Conservation (phyloP, 2,329 filamentous ascomycete species). For the Penicillium verrucosum region DNA sequence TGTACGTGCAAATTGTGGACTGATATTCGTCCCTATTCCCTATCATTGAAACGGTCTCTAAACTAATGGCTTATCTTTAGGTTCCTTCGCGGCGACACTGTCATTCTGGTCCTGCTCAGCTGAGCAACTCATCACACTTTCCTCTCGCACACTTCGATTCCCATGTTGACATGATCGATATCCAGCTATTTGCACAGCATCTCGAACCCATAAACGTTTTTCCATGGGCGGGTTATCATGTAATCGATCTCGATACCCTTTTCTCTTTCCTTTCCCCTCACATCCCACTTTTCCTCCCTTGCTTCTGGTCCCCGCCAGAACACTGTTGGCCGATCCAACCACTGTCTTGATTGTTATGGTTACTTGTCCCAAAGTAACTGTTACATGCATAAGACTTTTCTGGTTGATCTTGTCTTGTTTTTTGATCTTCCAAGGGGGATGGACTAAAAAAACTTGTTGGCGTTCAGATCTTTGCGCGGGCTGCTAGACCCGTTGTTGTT, state of each 20-base stretch:
- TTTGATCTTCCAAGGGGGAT: conserved; percentile 2
- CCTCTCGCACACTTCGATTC: conserved; percentile 11
- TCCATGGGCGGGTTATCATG: conserved; percentile 14
- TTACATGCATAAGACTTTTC: conserved; percentile 10
- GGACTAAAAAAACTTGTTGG: conserved; percentile 13
- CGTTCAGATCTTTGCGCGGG: conserved; percentile 17
- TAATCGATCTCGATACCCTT: conserved; percentile 33
- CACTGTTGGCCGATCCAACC: conserved; percentile 3
- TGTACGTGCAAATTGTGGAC: conserved; percentile 56
- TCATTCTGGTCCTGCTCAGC: conserved; percentile 81
- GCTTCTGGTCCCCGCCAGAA: conserved; percentile 18
- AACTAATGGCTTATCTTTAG: conserved; percentile 41
- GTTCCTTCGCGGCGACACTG: conserved; percentile 83
- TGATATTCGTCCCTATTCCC: not conserved
- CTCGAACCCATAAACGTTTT: conserved; percentile 6
- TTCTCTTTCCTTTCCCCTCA: conserved; percentile 15
- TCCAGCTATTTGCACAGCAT: conserved; percentile 12
- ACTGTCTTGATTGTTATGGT: not conserved
- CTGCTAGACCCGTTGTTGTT: conserved; percentile 10
- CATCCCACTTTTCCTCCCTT: conserved; percentile 16
- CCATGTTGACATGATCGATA: conserved; percentile 15
- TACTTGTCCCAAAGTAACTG: conserved; percentile 12
- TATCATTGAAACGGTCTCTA: not conserved
- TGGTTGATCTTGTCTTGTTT: conserved; percentile 5
- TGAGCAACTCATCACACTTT: conserved; percentile 41